A percentile compares a stretch with the other conserved stretches of the same genome.
Evolutionary conservation across 192 early-diverging fungal species (phyloP).

Genomic region (Backusella parvicylindrica): DNA sequence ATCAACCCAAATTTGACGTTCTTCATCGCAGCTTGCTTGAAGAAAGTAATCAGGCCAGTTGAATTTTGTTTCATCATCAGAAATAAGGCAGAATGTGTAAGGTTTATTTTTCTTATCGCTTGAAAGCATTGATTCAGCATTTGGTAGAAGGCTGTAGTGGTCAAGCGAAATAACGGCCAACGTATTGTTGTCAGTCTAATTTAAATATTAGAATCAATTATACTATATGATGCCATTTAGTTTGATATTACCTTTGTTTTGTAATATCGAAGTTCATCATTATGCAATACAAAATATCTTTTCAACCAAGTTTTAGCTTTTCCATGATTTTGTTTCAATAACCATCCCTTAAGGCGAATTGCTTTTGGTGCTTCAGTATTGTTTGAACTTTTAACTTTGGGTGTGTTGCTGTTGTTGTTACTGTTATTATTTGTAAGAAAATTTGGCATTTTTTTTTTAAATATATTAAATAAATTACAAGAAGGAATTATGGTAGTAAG

Average conservation of each 20-base stretch:
- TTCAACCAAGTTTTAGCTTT: conserved; percentile 7
- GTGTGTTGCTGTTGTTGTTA: neutral
- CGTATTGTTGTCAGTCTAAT: conserved; percentile 10
- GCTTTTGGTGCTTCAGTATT: neutral
- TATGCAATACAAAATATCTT: conserved; percentile 25
- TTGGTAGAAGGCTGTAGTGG: conserved; percentile 13
- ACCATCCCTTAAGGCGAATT: conserved; percentile 12
- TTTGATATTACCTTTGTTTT: conserved; percentile 15
- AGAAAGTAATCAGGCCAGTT: conserved; percentile 18
- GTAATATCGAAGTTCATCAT: conserved; percentile 16
- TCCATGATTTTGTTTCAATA: conserved; percentile 29
- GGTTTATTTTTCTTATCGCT: neutral
- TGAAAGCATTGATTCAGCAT: neutral
- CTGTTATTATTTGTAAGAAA: neutral
- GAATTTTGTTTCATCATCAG: conserved; percentile 6
- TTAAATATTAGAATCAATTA: neutral
- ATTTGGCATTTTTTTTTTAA: neutral
- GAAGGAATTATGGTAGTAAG: neutral
- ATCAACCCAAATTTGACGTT: conserved; percentile 15
- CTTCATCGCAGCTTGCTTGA: conserved; percentile 18
- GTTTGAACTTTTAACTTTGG: neutral
- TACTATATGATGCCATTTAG: neutral
- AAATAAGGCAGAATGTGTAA: conserved; percentile 12
- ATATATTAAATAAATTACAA: neutral
- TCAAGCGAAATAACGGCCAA: conserved; percentile 4